Conservation (phyloP, 169 alveolate genomes). For the Plasmodium adleri region DNA sequence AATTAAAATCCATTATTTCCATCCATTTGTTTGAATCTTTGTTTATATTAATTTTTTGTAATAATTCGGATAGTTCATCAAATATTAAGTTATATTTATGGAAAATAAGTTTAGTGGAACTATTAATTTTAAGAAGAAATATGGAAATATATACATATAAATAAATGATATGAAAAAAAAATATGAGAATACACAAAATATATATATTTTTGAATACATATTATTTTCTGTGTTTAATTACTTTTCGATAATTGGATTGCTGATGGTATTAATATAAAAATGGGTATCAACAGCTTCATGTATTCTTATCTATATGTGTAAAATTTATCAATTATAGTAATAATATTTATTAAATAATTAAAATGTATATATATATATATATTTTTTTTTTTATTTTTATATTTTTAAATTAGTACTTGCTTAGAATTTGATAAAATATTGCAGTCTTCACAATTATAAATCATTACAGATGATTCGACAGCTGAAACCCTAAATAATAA, state of each 20-base stretch:
- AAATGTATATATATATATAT: not conserved
- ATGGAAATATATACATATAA: not conserved
- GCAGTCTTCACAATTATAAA: slow-evolving; percentile 50
- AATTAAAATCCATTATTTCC: slow-evolving; percentile 56
- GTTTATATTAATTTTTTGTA: slow-evolving; percentile 53
- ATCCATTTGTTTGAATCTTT: slow-evolving; percentile 42
- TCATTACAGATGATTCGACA: slow-evolving; percentile 63
- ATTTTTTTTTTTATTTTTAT: not conserved
- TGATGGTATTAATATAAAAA: slow-evolving; percentile 64
- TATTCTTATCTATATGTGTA: slow-evolving; percentile 49
- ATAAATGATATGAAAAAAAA: not conserved
- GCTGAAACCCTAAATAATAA: slow-evolving; percentile 45
- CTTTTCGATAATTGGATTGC: slow-evolving; percentile 71
- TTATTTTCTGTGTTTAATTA: slow-evolving; percentile 3
- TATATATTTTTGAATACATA: not conserved
- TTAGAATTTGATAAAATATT: slow-evolving; percentile 63
- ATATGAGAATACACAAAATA: not conserved
- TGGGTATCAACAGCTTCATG: slow-evolving; percentile 57
- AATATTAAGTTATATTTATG: slow-evolving; percentile 47
- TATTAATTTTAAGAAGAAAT: not conserved
- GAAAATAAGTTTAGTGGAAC: slow-evolving; percentile 50
- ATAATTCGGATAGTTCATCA: slow-evolving; percentile 67
- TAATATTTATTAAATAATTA: not conserved
- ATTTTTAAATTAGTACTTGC: slow-evolving; percentile 36
- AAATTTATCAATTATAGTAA: no score